These are phyloP conservation scores for Lactarius pseudohatsudake DNA, from an alignment of 768 basidiomycete species.

Conservation along the genomic window DNA sequence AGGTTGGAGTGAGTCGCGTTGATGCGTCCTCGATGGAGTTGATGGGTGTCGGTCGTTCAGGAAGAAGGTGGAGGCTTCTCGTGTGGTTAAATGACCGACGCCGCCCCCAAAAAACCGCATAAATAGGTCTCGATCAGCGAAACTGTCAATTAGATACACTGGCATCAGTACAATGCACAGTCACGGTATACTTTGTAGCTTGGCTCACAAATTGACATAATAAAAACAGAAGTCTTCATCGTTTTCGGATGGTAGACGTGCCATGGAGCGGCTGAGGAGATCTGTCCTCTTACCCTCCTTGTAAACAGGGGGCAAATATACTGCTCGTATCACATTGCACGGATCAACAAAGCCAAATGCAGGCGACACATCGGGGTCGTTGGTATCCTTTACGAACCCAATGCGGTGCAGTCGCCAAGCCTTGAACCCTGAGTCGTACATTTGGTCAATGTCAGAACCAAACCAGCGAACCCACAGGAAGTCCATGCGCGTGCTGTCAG, in stretches of 20 bases:
- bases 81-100: not conserved
- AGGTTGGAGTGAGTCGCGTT: too few species aligned
- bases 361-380: conserved; percentile 9
- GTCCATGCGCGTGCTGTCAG: too few species aligned
- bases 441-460: conserved; percentile 18
- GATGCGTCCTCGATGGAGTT: too few species aligned
- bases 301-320: conserved; percentile 41
- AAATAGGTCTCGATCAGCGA: conserved; percentile 8
- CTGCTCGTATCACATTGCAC: conserved; percentile 32
- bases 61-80: too few species aligned
- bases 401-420: conserved; percentile 28
- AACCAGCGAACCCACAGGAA: conserved; percentile 42
- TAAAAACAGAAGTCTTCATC: not conserved
- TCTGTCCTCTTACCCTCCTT: not conserved
- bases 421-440: conserved; percentile 9
- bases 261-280: conserved; percentile 9
- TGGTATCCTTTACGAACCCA: conserved; percentile 24
- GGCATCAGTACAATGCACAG: too few species aligned
- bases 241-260: too few species aligned
- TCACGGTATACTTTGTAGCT: too few species aligned
- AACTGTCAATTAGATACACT: not conserved
- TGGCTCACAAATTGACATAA: conserved; percentile 13
- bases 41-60: too few species aligned
- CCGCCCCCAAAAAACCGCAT: conserved; percentile 8
- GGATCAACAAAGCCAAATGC: conserved; percentile 43